A percentile compares a stretch with the other conserved stretches of the same genome.
phyloP scores from a whole-genome alignment of 495 filamentous ascomycete genomes.

The Jackrogersella multiformis region DNA sequence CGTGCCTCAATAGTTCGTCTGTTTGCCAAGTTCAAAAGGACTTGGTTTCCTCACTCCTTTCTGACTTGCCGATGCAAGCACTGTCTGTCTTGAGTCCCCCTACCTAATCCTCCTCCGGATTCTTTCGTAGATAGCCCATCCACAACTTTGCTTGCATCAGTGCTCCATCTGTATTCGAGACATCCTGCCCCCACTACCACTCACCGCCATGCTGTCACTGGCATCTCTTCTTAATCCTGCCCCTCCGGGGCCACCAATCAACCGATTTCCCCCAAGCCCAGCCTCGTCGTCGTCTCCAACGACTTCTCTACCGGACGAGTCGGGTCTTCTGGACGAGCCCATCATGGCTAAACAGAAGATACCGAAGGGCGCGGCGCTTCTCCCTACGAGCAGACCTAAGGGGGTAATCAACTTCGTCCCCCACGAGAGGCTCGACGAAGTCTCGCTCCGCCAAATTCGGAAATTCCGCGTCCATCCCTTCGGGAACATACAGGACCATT shows the following conservation, averaged over 20 bases:
- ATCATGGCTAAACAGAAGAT: slow-evolving; percentile 54
- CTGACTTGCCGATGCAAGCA: slow-evolving; percentile 46
- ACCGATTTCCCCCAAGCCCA: slow-evolving; percentile 45
- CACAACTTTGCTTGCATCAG: slow-evolving; percentile 45
- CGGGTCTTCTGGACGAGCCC: slow-evolving; percentile 38
- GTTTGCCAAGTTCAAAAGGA: slow-evolving; percentile 49
- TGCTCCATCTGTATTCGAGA: slow-evolving; percentile 45
- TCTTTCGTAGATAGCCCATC: slow-evolving; percentile 39
- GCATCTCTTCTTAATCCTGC: slow-evolving; percentile 70
- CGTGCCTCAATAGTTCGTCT: slow-evolving; percentile 41
- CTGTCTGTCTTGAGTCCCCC: slow-evolving; percentile 48
- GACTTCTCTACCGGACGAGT: slow-evolving; percentile 41
- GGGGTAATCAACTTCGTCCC: slow-evolving; percentile 74
- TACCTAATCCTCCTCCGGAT: slow-evolving; percentile 33
- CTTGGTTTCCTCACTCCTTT: slow-evolving; percentile 42
- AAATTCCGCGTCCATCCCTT: slow-evolving; percentile 72
- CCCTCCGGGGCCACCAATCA: slow-evolving; percentile 50
- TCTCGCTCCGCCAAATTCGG: slow-evolving; percentile 62
- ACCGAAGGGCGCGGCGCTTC: slow-evolving; percentile 68
- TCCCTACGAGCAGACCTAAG: slow-evolving; percentile 64
- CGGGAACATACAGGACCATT: slow-evolving; percentile 72
- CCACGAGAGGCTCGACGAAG: slow-evolving; percentile 67
- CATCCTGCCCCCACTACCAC: slow-evolving; percentile 39
- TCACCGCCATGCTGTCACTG: slow-evolving; percentile 63
- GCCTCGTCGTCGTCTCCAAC: slow-evolving; percentile 44